Base-by-base conservation (phyloP, 2,329 filamentous ascomycete genomes). In the Claviceps africana region DNA sequence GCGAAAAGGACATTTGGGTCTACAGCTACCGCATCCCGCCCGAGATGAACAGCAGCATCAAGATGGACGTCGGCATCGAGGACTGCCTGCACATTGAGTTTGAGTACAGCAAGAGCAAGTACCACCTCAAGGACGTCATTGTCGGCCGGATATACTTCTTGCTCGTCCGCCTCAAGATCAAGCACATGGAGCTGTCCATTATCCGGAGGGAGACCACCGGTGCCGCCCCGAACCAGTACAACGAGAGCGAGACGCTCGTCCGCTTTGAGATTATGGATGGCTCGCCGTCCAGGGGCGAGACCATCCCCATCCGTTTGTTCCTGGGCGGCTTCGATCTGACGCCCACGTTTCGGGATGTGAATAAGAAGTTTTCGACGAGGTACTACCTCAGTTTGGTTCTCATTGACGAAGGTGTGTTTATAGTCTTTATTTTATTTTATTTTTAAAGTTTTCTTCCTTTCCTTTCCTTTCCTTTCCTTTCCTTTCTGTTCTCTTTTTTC, bases 231-330 rank as follows among this genome's bases (percentile, higher is more conserved):
- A 98, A 98, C 67, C 94, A 98, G 70, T 98, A 98, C 72, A 98
- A 98, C 67, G 94, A 98, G 74, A 97, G 90, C 70, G 93, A 98
- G 72, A 98, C 93, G 2, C 72, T 98, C 61, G 93, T 98, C 53
- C 82, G 94, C 58, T 98, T 98, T 62, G 93, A 98, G 85, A 98
- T 98, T 65, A 98, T 98, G 93, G 93, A 98, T 67, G 93, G 93
- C 55, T 97, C 91, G n/a, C 93, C 93, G 35, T 96, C 90, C 51
- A 79, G 93, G 74, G 89, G 87, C 78, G 82, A 78, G 73, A 97
- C 93, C 2, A 98, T 98, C 56, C 93, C 93, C 22, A 98, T 98
- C 64, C 81, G 93, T 61, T 77, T 98, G 52, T 98, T 98, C 80
- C 81, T 98, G 10, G 93, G 93, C 55, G 93, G 93, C 50, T 98